phyloP scores from a whole-genome alignment of 306 rosid genomes.

The Begonia fuchsioides region DNA sequence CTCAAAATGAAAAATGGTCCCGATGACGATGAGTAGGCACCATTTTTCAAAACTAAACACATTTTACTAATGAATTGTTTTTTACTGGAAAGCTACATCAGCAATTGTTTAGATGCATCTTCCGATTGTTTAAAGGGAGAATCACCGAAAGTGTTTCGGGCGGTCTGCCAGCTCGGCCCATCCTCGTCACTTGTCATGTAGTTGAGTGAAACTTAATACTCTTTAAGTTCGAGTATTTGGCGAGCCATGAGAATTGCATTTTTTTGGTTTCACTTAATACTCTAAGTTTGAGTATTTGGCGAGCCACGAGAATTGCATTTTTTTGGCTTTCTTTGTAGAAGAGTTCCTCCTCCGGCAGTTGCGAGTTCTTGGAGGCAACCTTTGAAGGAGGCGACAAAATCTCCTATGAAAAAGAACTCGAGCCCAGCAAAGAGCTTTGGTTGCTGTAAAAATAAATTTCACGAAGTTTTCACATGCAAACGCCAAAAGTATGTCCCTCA shows the following conservation, averaged over 20 bases:
- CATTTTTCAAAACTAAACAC: too few relatives aligned
- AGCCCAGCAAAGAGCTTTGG: conserved; percentile 62
- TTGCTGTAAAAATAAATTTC: conserved; percentile 37
- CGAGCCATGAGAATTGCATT: conserved; percentile 13
- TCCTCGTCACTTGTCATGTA: too few relatives aligned
- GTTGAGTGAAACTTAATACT: too few relatives aligned
- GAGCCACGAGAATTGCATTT: conserved; percentile 14
- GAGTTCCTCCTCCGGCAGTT: conserved; percentile 71
- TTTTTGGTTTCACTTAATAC: conserved; percentile 71
- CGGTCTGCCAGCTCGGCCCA: too few relatives aligned
- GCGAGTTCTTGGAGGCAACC: conserved; percentile 73
- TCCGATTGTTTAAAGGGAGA: too few relatives aligned
- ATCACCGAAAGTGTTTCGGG: too few relatives aligned
- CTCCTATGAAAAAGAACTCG: conserved; percentile 66
- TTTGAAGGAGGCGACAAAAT: conserved; percentile 51
- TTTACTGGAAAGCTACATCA: too few relatives aligned
- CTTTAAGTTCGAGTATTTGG: conserved; percentile 29
- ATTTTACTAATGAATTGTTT: too few relatives aligned
- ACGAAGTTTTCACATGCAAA: neutral
- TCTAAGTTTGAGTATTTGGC: conserved; percentile 27
- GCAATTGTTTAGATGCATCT: too few relatives aligned
- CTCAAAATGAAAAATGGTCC: too few relatives aligned
- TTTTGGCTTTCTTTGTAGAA: conserved; percentile 75
- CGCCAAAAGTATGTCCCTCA: neutral
- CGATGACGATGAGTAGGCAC: too few relatives aligned